Conservation (phyloP, 2,329 filamentous ascomycete genomes). For the Aureobasidium subglaciale region DNA sequence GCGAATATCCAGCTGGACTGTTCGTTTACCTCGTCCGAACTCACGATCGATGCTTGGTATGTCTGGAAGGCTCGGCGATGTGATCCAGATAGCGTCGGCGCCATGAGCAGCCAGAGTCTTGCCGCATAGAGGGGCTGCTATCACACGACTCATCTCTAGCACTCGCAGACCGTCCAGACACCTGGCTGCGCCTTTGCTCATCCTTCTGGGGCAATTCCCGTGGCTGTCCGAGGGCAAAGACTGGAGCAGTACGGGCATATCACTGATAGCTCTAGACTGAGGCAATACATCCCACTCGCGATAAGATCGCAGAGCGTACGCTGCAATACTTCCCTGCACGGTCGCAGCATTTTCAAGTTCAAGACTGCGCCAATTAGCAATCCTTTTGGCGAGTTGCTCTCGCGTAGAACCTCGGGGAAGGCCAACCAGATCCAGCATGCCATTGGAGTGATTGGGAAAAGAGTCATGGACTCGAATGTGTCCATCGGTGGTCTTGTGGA, state of each 20-base stretch:
- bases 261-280: neutral
- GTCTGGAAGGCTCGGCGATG: slow-evolving; percentile 22
- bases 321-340: neutral
- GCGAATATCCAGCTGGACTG: slow-evolving; percentile 31
- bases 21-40: slow-evolving; percentile 24
- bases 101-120: slow-evolving; percentile 26
- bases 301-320: neutral
- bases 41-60: slow-evolving; percentile 25
- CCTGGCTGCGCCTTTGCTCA: neutral
- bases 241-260: neutral
- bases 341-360: neutral
- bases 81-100: slow-evolving; percentile 27
- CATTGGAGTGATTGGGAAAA: neutral
- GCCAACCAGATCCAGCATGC: neutral
- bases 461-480: neutral
- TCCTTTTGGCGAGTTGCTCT: neutral
- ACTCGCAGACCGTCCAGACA: neutral
- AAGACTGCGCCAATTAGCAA: neutral
- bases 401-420: neutral
- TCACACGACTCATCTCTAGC: slow-evolving; percentile 23
- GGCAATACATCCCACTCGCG: neutral
- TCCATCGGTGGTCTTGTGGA: neutral
- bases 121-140: slow-evolving; percentile 25
- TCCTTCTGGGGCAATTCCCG: neutral
- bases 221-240: neutral